Conservation (phyloP, 2,329 filamentous ascomycete genomes). For the Phyllosticta citrichinensis region DNA sequence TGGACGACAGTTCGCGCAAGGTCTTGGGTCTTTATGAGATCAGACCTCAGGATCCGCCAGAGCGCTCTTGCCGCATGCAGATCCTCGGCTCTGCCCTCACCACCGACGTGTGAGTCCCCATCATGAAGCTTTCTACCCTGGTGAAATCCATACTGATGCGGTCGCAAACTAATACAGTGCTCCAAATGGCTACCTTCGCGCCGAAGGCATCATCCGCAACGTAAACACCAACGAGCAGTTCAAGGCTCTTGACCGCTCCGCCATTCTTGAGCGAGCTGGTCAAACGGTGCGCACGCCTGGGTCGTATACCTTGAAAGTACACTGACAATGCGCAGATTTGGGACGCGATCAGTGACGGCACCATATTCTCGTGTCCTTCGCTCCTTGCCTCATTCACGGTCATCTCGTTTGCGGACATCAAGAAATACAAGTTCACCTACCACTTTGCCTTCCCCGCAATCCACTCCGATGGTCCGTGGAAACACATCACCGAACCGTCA, state of each 20-base stretch:
- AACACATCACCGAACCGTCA: slow-evolving; percentile 26
- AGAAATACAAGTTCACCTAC: slow-evolving; percentile 97
- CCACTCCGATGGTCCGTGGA: slow-evolving; percentile 81
- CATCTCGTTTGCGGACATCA: slow-evolving; percentile 88
- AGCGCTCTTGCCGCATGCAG: slow-evolving; percentile 78
- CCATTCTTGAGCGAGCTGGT: slow-evolving; percentile 68
- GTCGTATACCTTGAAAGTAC: neutral
- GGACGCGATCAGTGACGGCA: slow-evolving; percentile 94
- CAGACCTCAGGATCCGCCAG: slow-evolving; percentile 57
- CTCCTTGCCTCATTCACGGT: slow-evolving; percentile 81
- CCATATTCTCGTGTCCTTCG: slow-evolving; percentile 90
- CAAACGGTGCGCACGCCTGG: slow-evolving; percentile 49
- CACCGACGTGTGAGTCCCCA: slow-evolving; percentile 60
- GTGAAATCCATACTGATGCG: slow-evolving; percentile 11
- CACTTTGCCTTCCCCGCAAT: slow-evolving; percentile 95
- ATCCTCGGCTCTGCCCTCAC: slow-evolving; percentile 79
- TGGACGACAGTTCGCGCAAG: slow-evolving; percentile 83
- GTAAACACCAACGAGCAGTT: slow-evolving; percentile 95
- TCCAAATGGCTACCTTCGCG: slow-evolving; percentile 63
- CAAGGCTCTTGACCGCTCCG: slow-evolving; percentile 67
- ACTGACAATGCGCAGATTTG: slow-evolving; percentile 58
- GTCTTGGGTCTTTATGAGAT: slow-evolving; percentile 86
- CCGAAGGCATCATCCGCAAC: slow-evolving; percentile 90
- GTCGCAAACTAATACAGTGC: slow-evolving; percentile 19
- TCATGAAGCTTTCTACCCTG: neutral